Evolutionary conservation across 106 monocot genomes (phyloP), one percentile per base, ranked within the genome.

Genomic region (Vanilla planifolia): DNA sequence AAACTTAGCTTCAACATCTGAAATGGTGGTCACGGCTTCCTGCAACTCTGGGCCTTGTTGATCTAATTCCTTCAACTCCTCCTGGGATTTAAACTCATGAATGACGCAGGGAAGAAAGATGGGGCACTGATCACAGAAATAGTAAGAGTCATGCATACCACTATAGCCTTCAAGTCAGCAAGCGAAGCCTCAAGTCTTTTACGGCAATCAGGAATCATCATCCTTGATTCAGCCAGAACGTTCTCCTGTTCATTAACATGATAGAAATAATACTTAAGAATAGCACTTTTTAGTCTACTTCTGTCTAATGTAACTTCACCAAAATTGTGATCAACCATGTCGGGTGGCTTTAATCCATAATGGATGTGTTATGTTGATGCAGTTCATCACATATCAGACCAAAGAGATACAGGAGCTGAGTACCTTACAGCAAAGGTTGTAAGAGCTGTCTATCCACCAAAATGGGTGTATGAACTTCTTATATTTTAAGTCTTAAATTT

Each of bases 201-300:
- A 41, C 41, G 89, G 43, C 94, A 94, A 65, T 89, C 94, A 48
- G 94, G 94, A 30, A 89, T 77, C 94, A 95, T 95, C 94, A 89
- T 89, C 75, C 94, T 83, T 47, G 94, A 95, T 52, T 95, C 94
- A 44, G 78, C 94, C 73, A 95, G 55, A 37, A 95, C 94, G 73
- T 89, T 95, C 66, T 95, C 94, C 89, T 93, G 73, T 51, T 34
- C n/a, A 61, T 14, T 11, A 42, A 16, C 42, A 42, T 42, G 3
- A 42, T 0, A 42, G n/a, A n/a, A n/a, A n/a, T n/a, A n/a, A n/a
- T n/a, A n/a, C n/a, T n/a, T n/a, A n/a, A n/a, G n/a, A n/a, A n/a
- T n/a, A n/a, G n/a, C n/a, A n/a, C n/a, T n/a, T n/a, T n/a, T n/a
- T n/a, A n/a, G n/a, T n/a, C n/a, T n/a, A n/a, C n/a, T n/a, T n/a